Evolutionary conservation across 805 yeast genomes (phyloP).

Genomic region (Nakazawaea laoshanensis): DNA sequence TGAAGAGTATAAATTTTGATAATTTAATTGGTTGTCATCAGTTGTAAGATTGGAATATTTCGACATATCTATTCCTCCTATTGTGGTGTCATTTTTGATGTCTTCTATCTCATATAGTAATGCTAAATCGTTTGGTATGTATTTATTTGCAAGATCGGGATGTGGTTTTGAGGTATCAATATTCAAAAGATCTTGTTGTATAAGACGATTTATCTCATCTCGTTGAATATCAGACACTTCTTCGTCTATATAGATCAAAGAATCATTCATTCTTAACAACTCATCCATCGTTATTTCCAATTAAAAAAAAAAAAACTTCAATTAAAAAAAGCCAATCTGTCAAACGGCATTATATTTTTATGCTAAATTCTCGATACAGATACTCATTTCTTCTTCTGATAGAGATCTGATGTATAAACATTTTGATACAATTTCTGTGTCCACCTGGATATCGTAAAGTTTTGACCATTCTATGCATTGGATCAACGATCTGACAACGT

Average conservation of each 20-base stretch:
- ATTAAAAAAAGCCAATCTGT: background rate
- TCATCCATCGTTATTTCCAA: too few relatives aligned
- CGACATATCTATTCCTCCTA: conserved; percentile 24
- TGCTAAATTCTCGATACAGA: conserved; percentile 19
- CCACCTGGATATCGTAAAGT: conserved; percentile 46
- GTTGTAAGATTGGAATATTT: conserved; percentile 18
- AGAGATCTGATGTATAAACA: conserved; percentile 75
- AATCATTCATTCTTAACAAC: conserved; percentile 12
- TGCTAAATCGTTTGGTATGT: conserved; percentile 1
- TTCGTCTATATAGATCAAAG: conserved; percentile 17
- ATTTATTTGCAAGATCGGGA: conserved; percentile 4
- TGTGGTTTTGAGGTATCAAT: conserved; percentile 3
- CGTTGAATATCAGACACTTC: conserved; percentile 15
- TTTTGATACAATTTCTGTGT: conserved; percentile 66
- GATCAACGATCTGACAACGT: conserved; percentile 66
- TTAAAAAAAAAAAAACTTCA: too few relatives aligned
- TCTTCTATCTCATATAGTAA: conserved; percentile 9
- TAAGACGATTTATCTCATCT: conserved; percentile 14
- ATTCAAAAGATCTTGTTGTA: conserved; percentile 14
- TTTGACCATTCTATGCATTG: conserved; percentile 82
- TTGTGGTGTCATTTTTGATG: conserved; percentile 15
- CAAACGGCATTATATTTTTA: background rate
- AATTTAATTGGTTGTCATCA: conserved; percentile 13
- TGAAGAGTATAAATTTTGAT: conserved; percentile 24
- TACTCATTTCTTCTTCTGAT: conserved; percentile 61